Percentiles rank a stretch among this genome's conserved stretches.
These are phyloP conservation scores for Chloropicon primus DNA, from an alignment of 139 green algal species.

Conservation along the genomic window DNA sequence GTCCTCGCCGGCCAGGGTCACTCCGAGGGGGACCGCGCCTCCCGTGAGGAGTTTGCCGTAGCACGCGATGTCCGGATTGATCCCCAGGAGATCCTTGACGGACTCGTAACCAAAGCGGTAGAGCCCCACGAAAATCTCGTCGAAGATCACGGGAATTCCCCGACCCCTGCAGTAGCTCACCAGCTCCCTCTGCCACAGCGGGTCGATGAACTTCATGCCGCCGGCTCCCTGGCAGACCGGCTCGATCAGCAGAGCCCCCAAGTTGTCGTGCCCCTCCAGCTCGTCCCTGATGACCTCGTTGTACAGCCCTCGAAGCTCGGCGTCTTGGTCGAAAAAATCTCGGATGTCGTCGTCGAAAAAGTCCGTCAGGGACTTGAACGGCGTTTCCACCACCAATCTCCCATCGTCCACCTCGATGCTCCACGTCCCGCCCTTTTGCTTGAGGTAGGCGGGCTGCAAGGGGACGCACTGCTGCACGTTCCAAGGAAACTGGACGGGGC, in stretches of 20 bases:
- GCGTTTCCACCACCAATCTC: neutral
- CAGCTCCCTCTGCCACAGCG: conserved; percentile 67
- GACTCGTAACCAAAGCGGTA: conserved; percentile 62
- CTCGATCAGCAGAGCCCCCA: conserved; percentile 64
- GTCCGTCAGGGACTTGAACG: neutral
- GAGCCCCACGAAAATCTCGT: conserved; percentile 87
- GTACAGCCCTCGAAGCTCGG: neutral
- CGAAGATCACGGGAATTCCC: conserved; percentile 76
- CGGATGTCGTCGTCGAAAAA: neutral
- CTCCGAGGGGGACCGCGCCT: conserved; percentile 66
- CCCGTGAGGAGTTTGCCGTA: conserved; percentile 90
- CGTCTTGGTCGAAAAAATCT: neutral
- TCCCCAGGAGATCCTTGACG: conserved; percentile 46
- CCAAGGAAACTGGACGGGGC: conserved; percentile 1
- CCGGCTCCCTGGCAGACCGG: conserved; percentile 80
- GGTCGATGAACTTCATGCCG: conserved; percentile 88
- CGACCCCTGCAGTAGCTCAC: conserved; percentile 34
- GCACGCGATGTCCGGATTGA: conserved; percentile 78
- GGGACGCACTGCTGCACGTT: neutral
- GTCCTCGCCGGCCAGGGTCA: conserved; percentile 56
- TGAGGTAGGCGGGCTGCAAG: neutral
- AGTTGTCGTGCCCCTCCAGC: neutral
- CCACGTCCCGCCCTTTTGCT: neutral
- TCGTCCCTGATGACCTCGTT: neutral
- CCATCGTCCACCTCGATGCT: neutral